Percentiles rank a stretch among this genome's conserved stretches.
These are phyloP conservation scores for Lophiostoma macrostomum DNA, from an alignment of 495 filamentous ascomycete species.

Conservation along the genomic window DNA sequence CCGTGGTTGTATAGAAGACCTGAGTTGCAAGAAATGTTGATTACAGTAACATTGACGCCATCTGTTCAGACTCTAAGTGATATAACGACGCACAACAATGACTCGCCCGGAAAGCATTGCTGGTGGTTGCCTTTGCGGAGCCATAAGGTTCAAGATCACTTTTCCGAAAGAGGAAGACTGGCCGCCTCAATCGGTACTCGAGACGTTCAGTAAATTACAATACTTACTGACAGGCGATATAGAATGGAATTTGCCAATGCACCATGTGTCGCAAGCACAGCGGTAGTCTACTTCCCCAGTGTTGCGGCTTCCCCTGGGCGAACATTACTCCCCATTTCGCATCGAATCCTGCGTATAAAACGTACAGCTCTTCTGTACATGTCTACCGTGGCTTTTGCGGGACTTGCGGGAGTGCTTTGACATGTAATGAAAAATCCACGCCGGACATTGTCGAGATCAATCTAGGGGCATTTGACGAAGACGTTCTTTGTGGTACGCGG, in stretches of 20 bases:
- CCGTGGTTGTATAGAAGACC: too few relatives aligned
- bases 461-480: constrained; percentile 40
- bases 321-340: constrained; percentile 36
- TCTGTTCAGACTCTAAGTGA: too few relatives aligned
- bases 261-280: constrained; percentile 46
- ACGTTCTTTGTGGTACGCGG: constrained; percentile 36
- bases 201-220: too few relatives aligned
- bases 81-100: too few relatives aligned
- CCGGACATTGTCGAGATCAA: constrained; percentile 35
- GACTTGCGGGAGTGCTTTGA: constrained; percentile 36
- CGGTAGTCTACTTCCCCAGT: constrained; percentile 39
- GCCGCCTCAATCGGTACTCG: constrained; percentile 35
- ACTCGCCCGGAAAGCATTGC: constrained; percentile 33
- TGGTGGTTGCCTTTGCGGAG: constrained; percentile 46
- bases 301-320: constrained; percentile 29
- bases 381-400: constrained; percentile 35
- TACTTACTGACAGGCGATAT: too few relatives aligned
- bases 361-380: constrained; percentile 26
- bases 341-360: constrained; percentile 22
- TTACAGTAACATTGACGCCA: too few relatives aligned
- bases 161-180: constrained; percentile 40
- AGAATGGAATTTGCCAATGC: constrained; percentile 45
- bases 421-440: constrained; percentile 21
- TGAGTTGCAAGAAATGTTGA: too few relatives aligned
- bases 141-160: constrained; percentile 41